Evolutionary conservation across 805 yeast species (phyloP).

Genomic region (Brettanomyces bruxellensis): DNA sequence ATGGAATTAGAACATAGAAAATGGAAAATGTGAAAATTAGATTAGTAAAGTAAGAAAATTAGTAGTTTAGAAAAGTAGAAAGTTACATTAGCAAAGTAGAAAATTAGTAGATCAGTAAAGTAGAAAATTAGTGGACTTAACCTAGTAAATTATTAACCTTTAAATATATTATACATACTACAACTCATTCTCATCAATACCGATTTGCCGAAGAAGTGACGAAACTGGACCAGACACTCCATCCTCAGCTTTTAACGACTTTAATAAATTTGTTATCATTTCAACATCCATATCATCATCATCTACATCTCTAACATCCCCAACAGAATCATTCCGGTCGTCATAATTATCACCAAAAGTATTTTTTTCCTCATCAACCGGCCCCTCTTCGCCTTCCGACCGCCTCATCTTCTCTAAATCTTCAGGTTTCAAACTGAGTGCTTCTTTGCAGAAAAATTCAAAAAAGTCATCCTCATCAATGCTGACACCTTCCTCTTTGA

Average conservation of each 20-base stretch:
- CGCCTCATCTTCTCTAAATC: constrained; percentile 31
- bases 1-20: too few species aligned
- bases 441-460: constrained; percentile 51
- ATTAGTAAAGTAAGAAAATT: too few species aligned
- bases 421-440: constrained; percentile 36
- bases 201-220: constrained; percentile 1
- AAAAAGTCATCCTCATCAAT: constrained; percentile 65
- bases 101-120: too few species aligned
- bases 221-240: constrained; percentile 3
- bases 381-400: background rate
- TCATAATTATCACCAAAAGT: background rate
- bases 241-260: constrained; percentile 3
- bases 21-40: too few species aligned
- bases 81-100: too few species aligned
- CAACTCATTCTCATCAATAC: background rate
- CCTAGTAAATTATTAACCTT: too few species aligned
- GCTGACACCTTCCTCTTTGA: constrained; percentile 21
- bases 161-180: too few species aligned
- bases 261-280: constrained; percentile 1
- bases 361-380: background rate
- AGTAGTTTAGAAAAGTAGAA: too few species aligned
- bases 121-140: too few species aligned
- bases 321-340: background rate
- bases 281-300: background rate
- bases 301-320: too few species aligned